Percentiles rank a stretch among this genome's conserved stretches.
Conservation (phyloP, 192 early-diverging fungal genomes). For the Paraglomus brasilianum region DNA sequence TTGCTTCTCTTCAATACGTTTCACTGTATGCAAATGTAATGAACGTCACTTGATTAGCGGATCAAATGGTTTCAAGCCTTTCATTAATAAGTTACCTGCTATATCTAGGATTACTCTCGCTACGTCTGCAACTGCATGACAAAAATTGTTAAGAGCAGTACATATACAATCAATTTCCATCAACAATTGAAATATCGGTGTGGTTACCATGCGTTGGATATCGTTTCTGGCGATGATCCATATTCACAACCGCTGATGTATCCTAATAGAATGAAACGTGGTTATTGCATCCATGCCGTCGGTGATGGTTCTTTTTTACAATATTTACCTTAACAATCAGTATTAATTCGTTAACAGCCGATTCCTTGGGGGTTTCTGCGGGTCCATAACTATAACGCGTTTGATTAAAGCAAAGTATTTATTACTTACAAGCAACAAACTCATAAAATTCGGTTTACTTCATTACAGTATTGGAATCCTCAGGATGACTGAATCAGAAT, state of each 20-base stretch:
- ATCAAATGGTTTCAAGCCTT: conserved; percentile 1
- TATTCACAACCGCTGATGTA: conserved; percentile 44
- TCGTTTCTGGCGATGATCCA: conserved; percentile 70
- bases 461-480: conserved; percentile 76
- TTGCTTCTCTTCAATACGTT: conserved; percentile 36
- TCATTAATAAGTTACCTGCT: conserved; percentile 35
- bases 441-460: neutral
- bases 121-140: conserved; percentile 59
- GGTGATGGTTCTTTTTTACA: neutral
- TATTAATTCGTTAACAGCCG: conserved; percentile 73
- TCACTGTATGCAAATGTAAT: conserved; percentile 31
- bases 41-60: neutral
- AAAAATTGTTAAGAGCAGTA: neutral
- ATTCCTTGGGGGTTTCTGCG: conserved; percentile 66
- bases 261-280: conserved; percentile 35
- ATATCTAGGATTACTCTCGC: conserved; percentile 68
- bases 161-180: neutral
- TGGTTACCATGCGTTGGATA: conserved; percentile 78
- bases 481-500: conserved; percentile 64
- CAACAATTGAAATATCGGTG: neutral
- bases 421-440: neutral
- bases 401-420: neutral
- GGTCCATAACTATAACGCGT: conserved; percentile 53
- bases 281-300: neutral
- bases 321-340: conserved; percentile 57